Percentiles rank a stretch among this genome's conserved stretches.
Conservation (phyloP, 2,329 filamentous ascomycete genomes). For the Aspergillus ochraceoroseus region DNA sequence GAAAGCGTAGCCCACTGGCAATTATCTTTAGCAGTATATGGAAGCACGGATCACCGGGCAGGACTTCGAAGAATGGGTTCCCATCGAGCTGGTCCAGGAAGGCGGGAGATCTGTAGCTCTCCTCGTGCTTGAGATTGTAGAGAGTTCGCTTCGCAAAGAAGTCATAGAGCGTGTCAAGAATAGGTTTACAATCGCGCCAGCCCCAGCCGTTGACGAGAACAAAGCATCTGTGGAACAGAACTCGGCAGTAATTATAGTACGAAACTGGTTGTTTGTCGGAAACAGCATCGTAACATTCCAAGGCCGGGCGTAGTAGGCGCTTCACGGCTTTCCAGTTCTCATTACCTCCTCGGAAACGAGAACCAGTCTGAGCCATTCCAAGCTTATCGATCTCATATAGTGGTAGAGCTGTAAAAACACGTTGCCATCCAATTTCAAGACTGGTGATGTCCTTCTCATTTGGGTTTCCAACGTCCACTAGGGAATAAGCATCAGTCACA, state of each 20-base stretch:
- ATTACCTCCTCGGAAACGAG: conserved; percentile 36
- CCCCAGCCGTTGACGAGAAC: conserved; percentile 52
- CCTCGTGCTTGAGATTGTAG: conserved; percentile 50
- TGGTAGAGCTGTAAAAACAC: conserved; percentile 52
- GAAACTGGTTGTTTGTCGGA: conserved; percentile 39
- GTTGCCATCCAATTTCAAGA: conserved; percentile 40
- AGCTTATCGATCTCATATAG: conserved; percentile 49
- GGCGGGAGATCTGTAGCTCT: conserved; percentile 48
- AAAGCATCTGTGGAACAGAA: conserved; percentile 51
- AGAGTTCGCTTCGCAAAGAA: conserved; percentile 55
- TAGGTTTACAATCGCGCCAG: conserved; percentile 53
- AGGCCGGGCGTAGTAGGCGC: conserved; percentile 44
- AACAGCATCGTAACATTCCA: conserved; percentile 46
- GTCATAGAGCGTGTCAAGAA: conserved; percentile 53
- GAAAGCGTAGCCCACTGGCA: conserved; percentile 46
- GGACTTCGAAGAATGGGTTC: conserved; percentile 43
- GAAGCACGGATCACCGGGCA: conserved; percentile 51
- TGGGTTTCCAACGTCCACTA: conserved; percentile 34
- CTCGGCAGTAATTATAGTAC: conserved; percentile 54
- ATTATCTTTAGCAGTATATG: conserved; percentile 57
- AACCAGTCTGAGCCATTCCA: conserved; percentile 45
- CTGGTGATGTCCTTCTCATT: conserved; percentile 31
- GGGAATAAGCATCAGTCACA: conserved; percentile 34
- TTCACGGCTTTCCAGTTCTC: conserved; percentile 52
- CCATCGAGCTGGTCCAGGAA: conserved; percentile 51